Evolutionary conservation across 345 rosid genomes (phyloP).

Genomic region (Aurinia saxatilis): DNA sequence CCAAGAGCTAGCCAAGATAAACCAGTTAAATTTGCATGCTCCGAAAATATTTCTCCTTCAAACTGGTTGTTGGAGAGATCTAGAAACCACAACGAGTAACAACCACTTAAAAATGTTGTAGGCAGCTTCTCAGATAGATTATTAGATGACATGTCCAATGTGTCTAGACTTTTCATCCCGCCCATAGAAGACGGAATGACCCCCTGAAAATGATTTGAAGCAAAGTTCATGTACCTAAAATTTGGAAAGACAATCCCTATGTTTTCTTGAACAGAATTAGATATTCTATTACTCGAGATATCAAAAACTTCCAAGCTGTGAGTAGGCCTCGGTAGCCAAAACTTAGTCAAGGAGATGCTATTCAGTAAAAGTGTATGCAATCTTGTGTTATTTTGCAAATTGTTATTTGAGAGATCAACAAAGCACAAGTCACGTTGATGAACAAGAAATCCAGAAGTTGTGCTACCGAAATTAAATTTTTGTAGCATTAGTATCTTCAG

Average conservation of each 20-base stretch:
- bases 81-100: constrained; percentile 5
- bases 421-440: constrained; percentile 6
- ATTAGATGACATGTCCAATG: constrained; percentile 20
- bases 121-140: constrained; percentile 15
- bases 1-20: not conserved
- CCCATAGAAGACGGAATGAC: constrained; percentile 18
- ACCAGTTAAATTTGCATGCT: not conserved
- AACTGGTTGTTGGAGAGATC: not conserved
- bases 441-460: not conserved
- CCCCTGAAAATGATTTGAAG: no score
- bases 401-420: constrained; percentile 9
- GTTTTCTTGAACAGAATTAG: no score
- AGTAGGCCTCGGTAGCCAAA: constrained; percentile 4
- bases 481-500: constrained; percentile 4
- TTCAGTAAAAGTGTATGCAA: not conserved
- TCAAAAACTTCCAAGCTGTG: not conserved
- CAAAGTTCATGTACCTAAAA: no score
- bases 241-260: no score
- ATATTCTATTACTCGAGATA: no score
- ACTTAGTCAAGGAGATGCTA: constrained; percentile 9
- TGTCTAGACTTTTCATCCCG: constrained; percentile 2
- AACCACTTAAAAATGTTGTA: not conserved
- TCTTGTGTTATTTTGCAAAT: not conserved
- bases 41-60: not conserved
- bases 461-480: not conserved